Conservation (phyloP, 2,329 filamentous ascomycete genomes). For the Simplicillium sp. region DNA sequence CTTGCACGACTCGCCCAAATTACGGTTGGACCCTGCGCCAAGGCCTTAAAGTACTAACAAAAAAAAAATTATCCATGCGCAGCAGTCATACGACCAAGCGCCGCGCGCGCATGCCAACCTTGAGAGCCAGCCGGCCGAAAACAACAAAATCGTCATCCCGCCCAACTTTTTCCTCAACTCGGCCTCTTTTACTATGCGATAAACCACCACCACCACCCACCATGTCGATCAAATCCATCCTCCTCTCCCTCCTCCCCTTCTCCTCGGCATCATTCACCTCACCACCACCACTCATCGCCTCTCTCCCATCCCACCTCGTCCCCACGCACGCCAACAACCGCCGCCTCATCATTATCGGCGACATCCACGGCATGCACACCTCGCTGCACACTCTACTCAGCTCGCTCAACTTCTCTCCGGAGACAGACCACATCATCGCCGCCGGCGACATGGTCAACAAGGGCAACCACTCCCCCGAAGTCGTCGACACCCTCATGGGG, state of each 20-base stretch:
- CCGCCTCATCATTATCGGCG: constrained; percentile 73
- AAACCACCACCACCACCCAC: constrained; percentile 3
- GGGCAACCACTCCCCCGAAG: constrained; percentile 71
- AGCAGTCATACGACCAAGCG: too few species aligned
- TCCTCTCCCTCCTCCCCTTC: too few species aligned
- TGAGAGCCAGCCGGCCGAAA: too few species aligned
- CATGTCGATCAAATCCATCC: background rate
- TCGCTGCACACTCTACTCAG: constrained; percentile 58
- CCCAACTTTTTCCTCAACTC: background rate
- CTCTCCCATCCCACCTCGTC: constrained; percentile 18
- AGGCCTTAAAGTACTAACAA: too few species aligned
- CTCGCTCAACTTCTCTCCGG: constrained; percentile 50
- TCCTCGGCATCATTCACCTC: constrained; percentile 23
- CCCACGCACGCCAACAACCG: constrained; percentile 30
- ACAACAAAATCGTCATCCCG: background rate
- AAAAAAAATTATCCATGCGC: too few species aligned
- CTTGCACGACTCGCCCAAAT: too few species aligned
- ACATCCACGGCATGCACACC: constrained; percentile 80
- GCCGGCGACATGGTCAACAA: constrained; percentile 77
- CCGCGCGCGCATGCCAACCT: too few species aligned
- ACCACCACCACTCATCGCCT: constrained; percentile 14
- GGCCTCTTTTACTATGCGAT: background rate
- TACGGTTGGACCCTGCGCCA: too few species aligned
- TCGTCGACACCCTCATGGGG: constrained; percentile 65
- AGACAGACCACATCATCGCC: constrained; percentile 62